Conservation (phyloP, 108 stramenopile species). For the Fragilaria crotonensis region DNA sequence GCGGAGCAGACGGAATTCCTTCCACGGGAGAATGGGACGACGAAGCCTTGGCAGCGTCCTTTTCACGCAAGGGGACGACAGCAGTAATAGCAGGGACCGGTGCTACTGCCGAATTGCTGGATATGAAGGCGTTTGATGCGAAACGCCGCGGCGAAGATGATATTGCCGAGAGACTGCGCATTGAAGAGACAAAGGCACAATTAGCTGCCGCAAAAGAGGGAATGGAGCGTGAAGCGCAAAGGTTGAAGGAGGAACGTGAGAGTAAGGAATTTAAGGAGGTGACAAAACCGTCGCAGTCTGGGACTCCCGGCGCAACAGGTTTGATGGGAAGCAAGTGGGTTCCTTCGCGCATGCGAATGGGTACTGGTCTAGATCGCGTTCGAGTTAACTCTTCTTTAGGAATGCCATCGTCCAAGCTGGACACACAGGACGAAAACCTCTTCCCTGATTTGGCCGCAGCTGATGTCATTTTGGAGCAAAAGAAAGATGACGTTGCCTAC, state of each 20-base stretch:
- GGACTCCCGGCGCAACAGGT: slow-evolving; percentile 12
- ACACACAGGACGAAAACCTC: slow-evolving; percentile 62
- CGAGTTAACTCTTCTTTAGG: slow-evolving; percentile 14
- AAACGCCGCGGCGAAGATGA: slow-evolving; percentile 50
- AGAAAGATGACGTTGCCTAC: slow-evolving; percentile 34
- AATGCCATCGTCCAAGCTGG: slow-evolving; percentile 28
- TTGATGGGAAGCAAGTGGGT: slow-evolving; percentile 51
- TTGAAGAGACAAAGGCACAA: slow-evolving; percentile 78
- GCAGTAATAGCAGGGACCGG: slow-evolving; percentile 19
- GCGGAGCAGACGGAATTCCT: not conserved
- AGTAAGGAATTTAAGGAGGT: slow-evolving; percentile 10
- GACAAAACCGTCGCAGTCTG: not conserved
- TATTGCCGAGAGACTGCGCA: slow-evolving; percentile 73
- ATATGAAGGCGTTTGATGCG: slow-evolving; percentile 64
- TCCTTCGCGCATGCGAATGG: slow-evolving; percentile 40
- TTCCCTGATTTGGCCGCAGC: slow-evolving; percentile 84
- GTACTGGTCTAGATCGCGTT: not conserved
- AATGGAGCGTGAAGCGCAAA: slow-evolving; percentile 80
- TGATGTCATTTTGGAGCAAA: slow-evolving; percentile 71
- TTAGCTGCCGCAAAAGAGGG: slow-evolving; percentile 76
- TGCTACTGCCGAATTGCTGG: slow-evolving; percentile 55
- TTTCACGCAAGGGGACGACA: slow-evolving; percentile 15
- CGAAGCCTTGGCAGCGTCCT: slow-evolving; percentile 36
- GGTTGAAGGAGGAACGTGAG: slow-evolving; percentile 57
- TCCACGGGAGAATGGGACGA: slow-evolving; percentile 66